Percentiles rank a stretch among this genome's conserved stretches.
Conservation (phyloP, 495 filamentous ascomycete genomes). For the Apiosordaria backusii region DNA sequence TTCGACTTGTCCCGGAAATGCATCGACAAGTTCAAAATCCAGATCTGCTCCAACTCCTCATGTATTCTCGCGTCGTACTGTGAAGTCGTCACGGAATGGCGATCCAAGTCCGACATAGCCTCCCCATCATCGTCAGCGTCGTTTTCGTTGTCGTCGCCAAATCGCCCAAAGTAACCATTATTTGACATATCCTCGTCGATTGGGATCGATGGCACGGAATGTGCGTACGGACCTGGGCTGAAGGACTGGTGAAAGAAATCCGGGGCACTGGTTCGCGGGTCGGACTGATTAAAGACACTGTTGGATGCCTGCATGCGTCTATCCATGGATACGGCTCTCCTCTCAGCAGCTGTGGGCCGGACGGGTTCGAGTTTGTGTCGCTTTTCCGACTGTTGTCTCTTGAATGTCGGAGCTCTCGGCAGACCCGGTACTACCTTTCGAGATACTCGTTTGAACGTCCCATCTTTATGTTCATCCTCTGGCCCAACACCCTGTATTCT, state of each 20-base stretch:
- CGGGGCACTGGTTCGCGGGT: slow-evolving; percentile 44
- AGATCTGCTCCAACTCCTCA: slow-evolving; percentile 79
- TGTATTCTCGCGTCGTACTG: slow-evolving; percentile 60
- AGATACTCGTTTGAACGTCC: slow-evolving; percentile 50
- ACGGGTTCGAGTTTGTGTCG: slow-evolving; percentile 67
- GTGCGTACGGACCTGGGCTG: slow-evolving; percentile 17
- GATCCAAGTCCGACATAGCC: slow-evolving; percentile 30
- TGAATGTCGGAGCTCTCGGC: slow-evolving; percentile 71
- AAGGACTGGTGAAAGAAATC: slow-evolving; percentile 33
- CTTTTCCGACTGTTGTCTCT: slow-evolving; percentile 74
- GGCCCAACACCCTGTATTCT: slow-evolving; percentile 15
- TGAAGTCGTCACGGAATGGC: slow-evolving; percentile 47
- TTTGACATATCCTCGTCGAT: slow-evolving; percentile 29
- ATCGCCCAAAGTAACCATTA: slow-evolving; percentile 17
- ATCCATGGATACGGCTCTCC: slow-evolving; percentile 72
- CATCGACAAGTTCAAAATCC: slow-evolving; percentile 98
- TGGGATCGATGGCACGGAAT: slow-evolving; percentile 31
- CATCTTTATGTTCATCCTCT: slow-evolving; percentile 20
- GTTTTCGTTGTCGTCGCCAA: slow-evolving; percentile 17
- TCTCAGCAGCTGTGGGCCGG: slow-evolving; percentile 57
- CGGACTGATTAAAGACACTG: slow-evolving; percentile 26
- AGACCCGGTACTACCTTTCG: slow-evolving; percentile 74
- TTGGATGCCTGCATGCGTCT: slow-evolving; percentile 47
- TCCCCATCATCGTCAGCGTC: slow-evolving; percentile 12
- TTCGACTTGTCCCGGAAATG: slow-evolving; percentile 93